Base-by-base conservation (phyloP, 306 rosid genomes). In the Begonia peltatifolia region DNA sequence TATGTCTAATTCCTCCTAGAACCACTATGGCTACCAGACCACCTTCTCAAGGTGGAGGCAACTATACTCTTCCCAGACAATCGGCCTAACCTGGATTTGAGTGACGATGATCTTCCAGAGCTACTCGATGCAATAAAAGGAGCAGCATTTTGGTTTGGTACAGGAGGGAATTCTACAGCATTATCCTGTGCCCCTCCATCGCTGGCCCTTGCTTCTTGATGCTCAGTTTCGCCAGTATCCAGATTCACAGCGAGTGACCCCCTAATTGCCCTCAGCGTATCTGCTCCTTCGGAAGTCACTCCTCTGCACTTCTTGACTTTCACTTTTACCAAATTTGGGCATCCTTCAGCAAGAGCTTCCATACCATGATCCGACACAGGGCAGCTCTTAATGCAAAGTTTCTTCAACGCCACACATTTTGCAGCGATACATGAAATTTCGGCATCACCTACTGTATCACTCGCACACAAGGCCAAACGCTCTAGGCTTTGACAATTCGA, bases 271-370 rank as follows among this genome's bases (percentile, higher is more conserved):
- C 84, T 83, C 80, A 92, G 79, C 70, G 74, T 79, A 58, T 83
- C 96, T 0, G 88, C 99, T 42, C 96, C 96, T 20, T 87, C 83
- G 0, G 69, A 49, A 0, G 99, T 92, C 14, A 92, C 99, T 46
- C 71, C 74, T 25, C 87, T 84, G 51, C 99, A 92, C 69, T 92
- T 92, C 80, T 86, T 92, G 18, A 92, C 83, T 81, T 92, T 92
- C 66, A 92, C 87, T 63, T 92, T 92, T 71, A 92, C 96, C 83
- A 92, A 81, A 74, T 87, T 92, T 0, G 99, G 99, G 61, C 96
- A 92, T 15, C 99, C 99, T 38, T 50, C 57, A 0, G 89, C 99
- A 56, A 92, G 61, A 0, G 96, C 96, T 66, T 92, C 84, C 67
- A 92, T 72, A 41, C 88, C 94, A 5, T 58, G 69, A 64, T 92